Evolutionary conservation across 176 grass and related monocot species (phyloP).

Genomic region (Aegilops speltoides): DNA sequence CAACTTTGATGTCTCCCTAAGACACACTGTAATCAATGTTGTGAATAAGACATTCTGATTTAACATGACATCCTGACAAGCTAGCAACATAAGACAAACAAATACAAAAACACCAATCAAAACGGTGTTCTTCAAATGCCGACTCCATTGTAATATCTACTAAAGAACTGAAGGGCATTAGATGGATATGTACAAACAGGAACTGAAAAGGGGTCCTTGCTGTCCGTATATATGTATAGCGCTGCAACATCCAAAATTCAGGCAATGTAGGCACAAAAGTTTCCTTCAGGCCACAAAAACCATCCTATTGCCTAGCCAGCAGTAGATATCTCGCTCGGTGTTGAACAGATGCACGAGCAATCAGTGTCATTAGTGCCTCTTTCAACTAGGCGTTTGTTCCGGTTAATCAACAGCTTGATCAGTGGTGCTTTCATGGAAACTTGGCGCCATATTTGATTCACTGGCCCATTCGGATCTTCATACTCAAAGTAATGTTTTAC

Average conservation of each 20-base stretch:
- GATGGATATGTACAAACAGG: constrained; percentile 1
- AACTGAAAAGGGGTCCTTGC: not conserved
- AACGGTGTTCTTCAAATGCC: not conserved
- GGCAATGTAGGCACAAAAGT: not conserved
- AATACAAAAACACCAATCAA: constrained; percentile 1
- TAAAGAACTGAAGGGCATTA: constrained; percentile 22
- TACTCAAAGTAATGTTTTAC: constrained; percentile 87
- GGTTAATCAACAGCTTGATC: constrained; percentile 85
- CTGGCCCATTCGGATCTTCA: constrained; percentile 75
- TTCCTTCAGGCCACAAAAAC: not conserved
- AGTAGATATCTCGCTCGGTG: constrained; percentile 27
- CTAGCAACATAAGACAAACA: not conserved
- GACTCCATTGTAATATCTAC: constrained; percentile 27
- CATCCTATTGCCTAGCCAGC: constrained; percentile 11
- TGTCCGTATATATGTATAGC: constrained; percentile 15
- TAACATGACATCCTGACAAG: not conserved
- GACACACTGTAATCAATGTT: not conserved
- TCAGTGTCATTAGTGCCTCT: constrained; percentile 50
- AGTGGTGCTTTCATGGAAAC: constrained; percentile 76
- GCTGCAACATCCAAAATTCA: constrained; percentile 18
- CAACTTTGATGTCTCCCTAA: not conserved
- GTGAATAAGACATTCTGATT: not conserved
- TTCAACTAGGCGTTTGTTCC: constrained; percentile 68
- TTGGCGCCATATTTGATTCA: constrained; percentile 92
- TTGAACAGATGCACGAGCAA: constrained; percentile 83